Conservation (phyloP, 805 yeast genomes). For the Naumovozyma baii region DNA sequence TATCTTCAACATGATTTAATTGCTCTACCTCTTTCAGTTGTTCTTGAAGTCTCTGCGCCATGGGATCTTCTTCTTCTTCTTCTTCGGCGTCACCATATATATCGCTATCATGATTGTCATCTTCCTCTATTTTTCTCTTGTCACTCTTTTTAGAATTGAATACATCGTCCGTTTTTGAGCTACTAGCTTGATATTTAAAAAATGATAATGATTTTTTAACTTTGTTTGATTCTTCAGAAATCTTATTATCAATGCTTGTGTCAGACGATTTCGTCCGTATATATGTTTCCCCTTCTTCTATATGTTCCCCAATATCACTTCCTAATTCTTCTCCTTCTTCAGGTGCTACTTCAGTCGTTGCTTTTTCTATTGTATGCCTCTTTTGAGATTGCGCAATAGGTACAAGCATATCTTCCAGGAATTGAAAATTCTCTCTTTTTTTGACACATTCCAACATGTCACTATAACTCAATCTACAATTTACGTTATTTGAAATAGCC, state of each 20-base stretch:
- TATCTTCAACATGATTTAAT: constrained; percentile 13
- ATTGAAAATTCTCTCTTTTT: constrained; percentile 17
- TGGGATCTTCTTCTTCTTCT: constrained; percentile 4
- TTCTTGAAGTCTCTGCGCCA: constrained; percentile 5
- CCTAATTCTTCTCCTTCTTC: constrained; percentile 9
- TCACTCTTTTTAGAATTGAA: background rate
- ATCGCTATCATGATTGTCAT: constrained; percentile 5
- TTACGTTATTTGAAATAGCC: background rate
- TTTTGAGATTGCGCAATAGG: constrained; percentile 2
- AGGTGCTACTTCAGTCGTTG: constrained; percentile 4
- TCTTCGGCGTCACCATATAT: constrained; percentile 6
- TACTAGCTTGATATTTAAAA: constrained; percentile 2
- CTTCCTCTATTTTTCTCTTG: constrained; percentile 6
- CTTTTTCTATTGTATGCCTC: constrained; percentile 3
- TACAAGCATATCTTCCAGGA: constrained; percentile 18
- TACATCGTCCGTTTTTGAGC: constrained; percentile 2
- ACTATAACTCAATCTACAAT: constrained; percentile 14
- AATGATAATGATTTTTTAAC: constrained; percentile 1
- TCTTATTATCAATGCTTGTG: constrained; percentile 1
- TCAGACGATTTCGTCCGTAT: constrained; percentile 2
- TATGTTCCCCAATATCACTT: constrained; percentile 11
- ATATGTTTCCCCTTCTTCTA: constrained; percentile 10
- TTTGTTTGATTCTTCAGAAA: background rate
- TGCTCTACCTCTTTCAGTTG: constrained; percentile 15
- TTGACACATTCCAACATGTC: constrained; percentile 16